Conservation (phyloP, 2,329 filamentous ascomycete species). For the Monilinia fructigena region DNA sequence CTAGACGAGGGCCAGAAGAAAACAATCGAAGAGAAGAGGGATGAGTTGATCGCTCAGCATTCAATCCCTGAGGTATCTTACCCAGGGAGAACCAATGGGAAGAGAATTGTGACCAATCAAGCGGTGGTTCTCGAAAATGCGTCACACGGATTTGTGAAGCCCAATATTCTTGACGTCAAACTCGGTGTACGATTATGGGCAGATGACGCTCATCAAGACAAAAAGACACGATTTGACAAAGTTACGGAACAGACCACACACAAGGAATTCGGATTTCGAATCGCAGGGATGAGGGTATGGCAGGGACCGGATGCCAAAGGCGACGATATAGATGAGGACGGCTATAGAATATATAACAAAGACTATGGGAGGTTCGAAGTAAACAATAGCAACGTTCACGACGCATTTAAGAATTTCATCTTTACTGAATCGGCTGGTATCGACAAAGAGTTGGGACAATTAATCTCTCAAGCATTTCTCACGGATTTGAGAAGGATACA, state of each 20-base stretch:
- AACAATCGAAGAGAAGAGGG: conserved; percentile 51
- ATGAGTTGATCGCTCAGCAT: conserved; percentile 39
- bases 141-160: conserved; percentile 73
- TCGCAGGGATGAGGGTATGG: conserved; percentile 65
- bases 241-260: conserved; percentile 60
- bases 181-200: conserved; percentile 85
- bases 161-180: conserved; percentile 93
- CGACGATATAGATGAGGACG: conserved; percentile 52
- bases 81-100: conserved; percentile 30
- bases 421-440: conserved; percentile 60
- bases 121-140: conserved; percentile 86
- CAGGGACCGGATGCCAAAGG: conserved; percentile 55
- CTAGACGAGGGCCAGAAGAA: conserved; percentile 58
- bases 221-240: conserved; percentile 59
- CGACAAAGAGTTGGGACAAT: conserved; percentile 55
- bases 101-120: conserved; percentile 68
- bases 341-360: conserved; percentile 61
- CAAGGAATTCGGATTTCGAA: conserved; percentile 58
- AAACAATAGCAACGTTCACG: conserved; percentile 53
- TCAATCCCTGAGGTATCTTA: conserved; percentile 34
- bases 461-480: conserved; percentile 54
- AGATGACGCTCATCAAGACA: conserved; percentile 62
- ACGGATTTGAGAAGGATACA: conserved; percentile 54
- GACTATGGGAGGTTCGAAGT: conserved; percentile 57
- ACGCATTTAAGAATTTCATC: conserved; percentile 56